Percentiles rank a stretch among this genome's conserved stretches.
Evolutionary conservation across 306 rosid species (phyloP).

Genomic region (Rubus idaeus): DNA sequence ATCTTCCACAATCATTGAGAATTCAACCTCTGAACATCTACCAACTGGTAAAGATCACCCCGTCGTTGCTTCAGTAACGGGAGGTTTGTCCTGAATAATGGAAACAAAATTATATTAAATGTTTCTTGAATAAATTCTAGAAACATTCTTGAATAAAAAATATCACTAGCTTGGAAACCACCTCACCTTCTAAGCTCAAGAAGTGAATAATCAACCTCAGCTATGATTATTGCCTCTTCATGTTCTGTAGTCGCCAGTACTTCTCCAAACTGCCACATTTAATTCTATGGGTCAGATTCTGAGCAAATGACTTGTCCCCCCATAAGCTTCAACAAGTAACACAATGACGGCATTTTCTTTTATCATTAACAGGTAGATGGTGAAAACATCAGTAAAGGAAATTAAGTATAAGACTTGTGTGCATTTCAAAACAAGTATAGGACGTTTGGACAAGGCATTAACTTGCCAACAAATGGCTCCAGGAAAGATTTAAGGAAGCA

Average conservation of each 20-base stretch:
- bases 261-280: slow-evolving; percentile 75
- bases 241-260: slow-evolving; percentile 91
- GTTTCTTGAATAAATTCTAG: no score
- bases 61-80: slow-evolving; percentile 83
- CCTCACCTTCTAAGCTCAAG: slow-evolving; percentile 70
- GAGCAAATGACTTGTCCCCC: neutral
- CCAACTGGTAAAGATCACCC: slow-evolving; percentile 96
- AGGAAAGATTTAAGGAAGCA: neutral
- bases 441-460: neutral
- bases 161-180: slow-evolving; percentile 8
- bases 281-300: slow-evolving; percentile 22
- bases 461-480: neutral
- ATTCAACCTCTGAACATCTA: slow-evolving; percentile 74
- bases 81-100: slow-evolving; percentile 65
- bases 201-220: slow-evolving; percentile 77
- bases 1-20: slow-evolving; percentile 38
- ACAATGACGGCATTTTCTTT: neutral
- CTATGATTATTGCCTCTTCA: slow-evolving; percentile 77
- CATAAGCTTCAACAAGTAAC: slow-evolving; percentile 8
- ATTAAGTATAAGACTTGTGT: neutral
- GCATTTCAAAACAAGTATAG: neutral
- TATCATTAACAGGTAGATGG: neutral
- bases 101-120: slow-evolving; percentile 12
- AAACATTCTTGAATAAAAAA: slow-evolving; percentile 17
- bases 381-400: no score